phyloP scores from a whole-genome alignment of 805 yeast species.

The Wickerhamiella bombiphila region DNA sequence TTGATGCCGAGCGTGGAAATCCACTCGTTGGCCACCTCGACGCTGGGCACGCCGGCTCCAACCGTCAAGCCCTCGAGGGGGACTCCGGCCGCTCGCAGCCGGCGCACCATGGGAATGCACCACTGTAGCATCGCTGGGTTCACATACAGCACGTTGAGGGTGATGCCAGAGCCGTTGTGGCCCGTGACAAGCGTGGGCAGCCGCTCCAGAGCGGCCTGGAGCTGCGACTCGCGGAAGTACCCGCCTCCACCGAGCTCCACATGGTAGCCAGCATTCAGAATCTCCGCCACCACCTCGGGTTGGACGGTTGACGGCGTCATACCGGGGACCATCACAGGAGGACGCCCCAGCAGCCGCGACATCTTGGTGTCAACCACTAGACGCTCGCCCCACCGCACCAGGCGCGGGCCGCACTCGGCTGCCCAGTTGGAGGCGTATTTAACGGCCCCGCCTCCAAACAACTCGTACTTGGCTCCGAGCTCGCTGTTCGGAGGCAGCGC shows the following conservation, averaged over 20 bases:
- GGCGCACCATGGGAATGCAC: slow-evolving; percentile 93
- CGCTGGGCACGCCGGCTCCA: slow-evolving; percentile 99
- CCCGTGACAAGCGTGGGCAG: slow-evolving; percentile 65
- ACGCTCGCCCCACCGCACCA: slow-evolving; percentile 49
- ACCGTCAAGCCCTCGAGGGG: slow-evolving; percentile 92
- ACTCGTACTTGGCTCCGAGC: slow-evolving; percentile 88
- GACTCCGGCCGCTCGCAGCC: slow-evolving; percentile 78
- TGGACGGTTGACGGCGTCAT: slow-evolving; percentile 98
- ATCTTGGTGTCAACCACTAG: slow-evolving; percentile 87
- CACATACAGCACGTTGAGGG: slow-evolving; percentile 85
- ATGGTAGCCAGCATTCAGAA: slow-evolving; percentile 91
- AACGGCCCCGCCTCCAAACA: slow-evolving; percentile 53
- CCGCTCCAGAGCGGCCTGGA: slow-evolving; percentile 61
- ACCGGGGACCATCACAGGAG: slow-evolving; percentile 97
- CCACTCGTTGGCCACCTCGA: slow-evolving; percentile 94
- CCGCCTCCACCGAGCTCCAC: slow-evolving; percentile 99
- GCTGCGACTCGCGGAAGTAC: slow-evolving; percentile 58
- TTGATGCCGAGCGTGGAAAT: slow-evolving; percentile 83
- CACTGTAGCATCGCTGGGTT: slow-evolving; percentile 96
- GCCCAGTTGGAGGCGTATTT: slow-evolving; percentile 88
- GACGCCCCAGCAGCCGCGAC: slow-evolving; percentile 79
- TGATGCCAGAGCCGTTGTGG: no score
- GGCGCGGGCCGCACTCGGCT: slow-evolving; percentile 70
- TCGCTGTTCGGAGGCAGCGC: slow-evolving; percentile 54
- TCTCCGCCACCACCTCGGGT: slow-evolving; percentile 86